Evolutionary conservation across 2,329 filamentous ascomycete species (phyloP).

Genomic region (Camillea tinctor): DNA sequence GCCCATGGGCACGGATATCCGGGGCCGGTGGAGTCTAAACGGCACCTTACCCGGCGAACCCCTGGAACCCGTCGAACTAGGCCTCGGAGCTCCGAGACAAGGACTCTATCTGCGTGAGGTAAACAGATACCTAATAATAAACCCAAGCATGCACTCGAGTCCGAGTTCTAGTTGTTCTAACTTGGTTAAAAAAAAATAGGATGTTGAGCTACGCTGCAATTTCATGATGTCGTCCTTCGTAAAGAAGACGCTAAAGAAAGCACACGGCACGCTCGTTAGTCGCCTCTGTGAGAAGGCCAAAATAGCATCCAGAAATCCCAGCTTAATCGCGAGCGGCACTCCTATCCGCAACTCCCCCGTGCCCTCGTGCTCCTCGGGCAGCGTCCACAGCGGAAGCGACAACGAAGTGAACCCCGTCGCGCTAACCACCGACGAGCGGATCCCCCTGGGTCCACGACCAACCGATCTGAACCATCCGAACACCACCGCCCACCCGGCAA

Average conservation of each 20-base stretch:
- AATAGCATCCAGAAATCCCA: slow-evolving; percentile 7
- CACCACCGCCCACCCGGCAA: background rate
- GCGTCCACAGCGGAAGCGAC: slow-evolving; percentile 8
- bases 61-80: slow-evolving; percentile 62
- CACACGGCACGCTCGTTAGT: slow-evolving; percentile 69
- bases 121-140: background rate
- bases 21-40: slow-evolving; percentile 73
- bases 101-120: slow-evolving; percentile 77
- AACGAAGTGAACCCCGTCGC: slow-evolving; percentile 1
- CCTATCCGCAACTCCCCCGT: background rate
- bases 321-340: background rate
- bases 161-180: background rate
- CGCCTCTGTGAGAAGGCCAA: slow-evolving; percentile 55
- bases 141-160: background rate
- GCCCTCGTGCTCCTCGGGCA: slow-evolving; percentile 6
- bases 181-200: slow-evolving; percentile 34
- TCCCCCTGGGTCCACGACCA: background rate
- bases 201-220: slow-evolving; percentile 81
- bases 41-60: slow-evolving; percentile 72
- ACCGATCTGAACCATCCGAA: background rate
- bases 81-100: slow-evolving; percentile 60
- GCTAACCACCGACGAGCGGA: background rate
- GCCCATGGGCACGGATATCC: slow-evolving; percentile 76
- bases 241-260: slow-evolving; percentile 77
- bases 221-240: slow-evolving; percentile 74